Evolutionary conservation across 345 rosid genomes (phyloP).

Genomic region (Hypericum perforatum): DNA sequence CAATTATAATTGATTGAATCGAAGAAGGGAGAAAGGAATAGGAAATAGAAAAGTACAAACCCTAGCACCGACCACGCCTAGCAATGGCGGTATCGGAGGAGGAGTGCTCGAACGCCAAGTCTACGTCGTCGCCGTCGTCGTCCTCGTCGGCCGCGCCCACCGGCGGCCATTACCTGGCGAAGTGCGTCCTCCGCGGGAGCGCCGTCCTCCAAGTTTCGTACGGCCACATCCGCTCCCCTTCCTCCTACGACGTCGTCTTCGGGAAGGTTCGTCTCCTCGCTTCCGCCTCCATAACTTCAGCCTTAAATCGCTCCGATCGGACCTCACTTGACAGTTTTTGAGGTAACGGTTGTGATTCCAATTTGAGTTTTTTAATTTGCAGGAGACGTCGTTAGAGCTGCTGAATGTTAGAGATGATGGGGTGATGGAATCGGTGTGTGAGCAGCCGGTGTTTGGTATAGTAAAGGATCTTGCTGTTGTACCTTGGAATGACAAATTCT

Average conservation of each 20-base stretch:
- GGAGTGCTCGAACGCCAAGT: constrained; percentile 67
- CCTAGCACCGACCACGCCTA: too few relatives aligned
- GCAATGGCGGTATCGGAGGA: constrained; percentile 87
- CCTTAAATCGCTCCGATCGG: too few relatives aligned
- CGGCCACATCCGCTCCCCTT: constrained; percentile 66
- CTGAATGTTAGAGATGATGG: constrained; percentile 73
- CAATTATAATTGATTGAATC: too few relatives aligned
- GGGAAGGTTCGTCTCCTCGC: constrained; percentile 49
- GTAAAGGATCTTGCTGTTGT: constrained; percentile 77
- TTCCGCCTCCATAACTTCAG: neutral
- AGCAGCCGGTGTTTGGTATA: constrained; percentile 77
- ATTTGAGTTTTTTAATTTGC: constrained; percentile 19
- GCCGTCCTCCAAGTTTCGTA: constrained; percentile 73
- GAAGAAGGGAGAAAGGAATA: too few relatives aligned
- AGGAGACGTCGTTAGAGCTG: constrained; percentile 94
- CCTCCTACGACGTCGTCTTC: constrained; percentile 68
- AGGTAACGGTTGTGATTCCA: constrained; percentile 3
- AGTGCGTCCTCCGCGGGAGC: constrained; percentile 79
- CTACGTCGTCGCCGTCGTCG: constrained; percentile 48
- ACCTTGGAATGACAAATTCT: constrained; percentile 50
- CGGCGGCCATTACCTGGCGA: constrained; percentile 64
- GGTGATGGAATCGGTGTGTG: constrained; percentile 59
- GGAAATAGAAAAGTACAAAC: too few relatives aligned
- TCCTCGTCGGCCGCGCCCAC: constrained; percentile 25
- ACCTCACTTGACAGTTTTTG: too few relatives aligned